phyloP scores from a whole-genome alignment of 2,329 filamentous ascomycete genomes.

The Paraconiothyrium brasiliense region DNA sequence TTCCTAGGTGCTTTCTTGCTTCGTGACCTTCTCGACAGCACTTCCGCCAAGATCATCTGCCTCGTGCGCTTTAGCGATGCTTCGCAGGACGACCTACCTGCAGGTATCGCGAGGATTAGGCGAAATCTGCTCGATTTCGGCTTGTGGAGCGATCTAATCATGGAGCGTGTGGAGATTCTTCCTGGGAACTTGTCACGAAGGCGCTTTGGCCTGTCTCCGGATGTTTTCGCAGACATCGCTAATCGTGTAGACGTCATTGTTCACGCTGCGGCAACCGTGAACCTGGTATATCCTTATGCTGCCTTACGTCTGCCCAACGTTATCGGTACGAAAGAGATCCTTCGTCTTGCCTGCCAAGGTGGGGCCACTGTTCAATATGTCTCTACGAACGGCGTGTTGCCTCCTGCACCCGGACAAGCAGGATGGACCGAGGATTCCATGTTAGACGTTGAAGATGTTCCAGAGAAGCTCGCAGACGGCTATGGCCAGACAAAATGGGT shows the following conservation, averaged over 20 bases:
- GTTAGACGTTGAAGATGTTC: conserved; percentile 73
- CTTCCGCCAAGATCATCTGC: conserved; percentile 74
- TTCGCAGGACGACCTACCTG: conserved; percentile 68
- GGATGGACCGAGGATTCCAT: conserved; percentile 77
- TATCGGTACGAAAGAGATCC: conserved; percentile 78
- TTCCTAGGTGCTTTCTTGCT: conserved; percentile 81
- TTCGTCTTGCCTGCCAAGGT: conserved; percentile 73
- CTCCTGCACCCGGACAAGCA: conserved; percentile 66
- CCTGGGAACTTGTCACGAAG: conserved; percentile 76
- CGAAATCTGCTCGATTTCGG: conserved; percentile 81
- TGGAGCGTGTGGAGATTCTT: conserved; percentile 80
- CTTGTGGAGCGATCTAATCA: conserved; percentile 78
- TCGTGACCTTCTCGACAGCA: conserved; percentile 72
- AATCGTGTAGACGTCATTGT: conserved; percentile 75
- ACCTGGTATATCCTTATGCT: conserved; percentile 81
- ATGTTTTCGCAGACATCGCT: conserved; percentile 72
- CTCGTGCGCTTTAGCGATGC: conserved; percentile 78
- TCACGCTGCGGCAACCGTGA: conserved; percentile 78
- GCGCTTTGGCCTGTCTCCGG: conserved; percentile 72
- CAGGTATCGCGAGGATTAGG: conserved; percentile 76
- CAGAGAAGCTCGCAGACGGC: conserved; percentile 73
- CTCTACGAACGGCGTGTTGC: conserved; percentile 82
- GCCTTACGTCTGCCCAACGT: conserved; percentile 78
- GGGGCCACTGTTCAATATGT: conserved; percentile 80
- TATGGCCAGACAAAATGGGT: conserved; percentile 87